Percentiles rank a stretch among this genome's conserved stretches.
Conservation (phyloP, 148 eudicot genomes). For the Drosera capensis region DNA sequence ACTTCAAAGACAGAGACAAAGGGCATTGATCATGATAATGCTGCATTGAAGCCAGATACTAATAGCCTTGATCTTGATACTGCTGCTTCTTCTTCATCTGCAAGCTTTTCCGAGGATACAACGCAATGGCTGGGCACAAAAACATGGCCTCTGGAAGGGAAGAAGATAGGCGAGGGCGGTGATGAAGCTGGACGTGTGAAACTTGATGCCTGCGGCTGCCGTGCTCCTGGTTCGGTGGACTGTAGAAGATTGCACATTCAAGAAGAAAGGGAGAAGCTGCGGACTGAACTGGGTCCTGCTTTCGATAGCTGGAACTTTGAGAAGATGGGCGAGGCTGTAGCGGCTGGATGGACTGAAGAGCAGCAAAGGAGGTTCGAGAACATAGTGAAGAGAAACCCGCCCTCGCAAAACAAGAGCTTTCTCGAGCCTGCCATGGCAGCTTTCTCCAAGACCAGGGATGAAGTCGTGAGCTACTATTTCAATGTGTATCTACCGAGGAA, state of each 20-base stretch:
- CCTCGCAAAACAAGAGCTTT: conserved; percentile 17
- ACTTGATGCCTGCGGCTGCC: conserved; percentile 41
- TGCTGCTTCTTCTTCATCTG: too few species aligned
- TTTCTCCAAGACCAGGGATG: conserved; percentile 9
- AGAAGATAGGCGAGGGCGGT: neutral
- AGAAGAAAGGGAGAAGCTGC: conserved; percentile 21
- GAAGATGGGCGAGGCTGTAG: conserved; percentile 50
- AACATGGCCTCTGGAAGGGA: neutral
- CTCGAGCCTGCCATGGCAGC: conserved; percentile 24
- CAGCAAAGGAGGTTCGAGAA: conserved; percentile 27
- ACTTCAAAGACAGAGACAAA: too few species aligned
- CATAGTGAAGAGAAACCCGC: conserved; percentile 24
- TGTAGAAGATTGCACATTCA: conserved; percentile 40
- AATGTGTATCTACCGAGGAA: neutral
- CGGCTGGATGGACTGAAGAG: conserved; percentile 29
- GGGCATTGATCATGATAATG: too few species aligned
- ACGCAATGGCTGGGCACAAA: neutral
- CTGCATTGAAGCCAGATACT: too few species aligned
- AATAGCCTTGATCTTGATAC: too few species aligned
- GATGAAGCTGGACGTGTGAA: conserved; percentile 25
- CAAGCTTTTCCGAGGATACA: too few species aligned
- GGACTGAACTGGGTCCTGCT: conserved; percentile 30
- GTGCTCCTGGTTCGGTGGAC: conserved; percentile 23
- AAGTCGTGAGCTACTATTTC: neutral
- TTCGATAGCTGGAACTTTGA: conserved; percentile 33